These are phyloP conservation scores for Dactylis glomerata DNA, from an alignment of 176 grass and related monocot species.

Conservation along the genomic window DNA sequence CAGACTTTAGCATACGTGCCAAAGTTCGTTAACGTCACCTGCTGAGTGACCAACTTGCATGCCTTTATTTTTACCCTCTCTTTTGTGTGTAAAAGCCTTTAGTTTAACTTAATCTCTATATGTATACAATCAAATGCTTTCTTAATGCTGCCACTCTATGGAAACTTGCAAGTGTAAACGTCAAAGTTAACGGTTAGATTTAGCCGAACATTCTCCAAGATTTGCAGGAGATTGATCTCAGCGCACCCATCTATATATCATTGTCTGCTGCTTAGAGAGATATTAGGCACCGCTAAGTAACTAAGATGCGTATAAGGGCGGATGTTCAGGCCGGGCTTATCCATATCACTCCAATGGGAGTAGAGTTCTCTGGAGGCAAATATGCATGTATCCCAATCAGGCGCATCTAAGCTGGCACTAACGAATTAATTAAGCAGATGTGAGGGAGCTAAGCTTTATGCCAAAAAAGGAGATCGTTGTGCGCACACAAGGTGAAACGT, in stretches of 20 bases:
- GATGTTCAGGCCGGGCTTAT: constrained; percentile 30
- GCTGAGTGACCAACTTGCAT: constrained; percentile 14
- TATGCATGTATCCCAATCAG: neutral
- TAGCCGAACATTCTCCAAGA: neutral
- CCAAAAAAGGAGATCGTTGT: constrained; percentile 24
- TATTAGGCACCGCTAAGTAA: too few relatives aligned
- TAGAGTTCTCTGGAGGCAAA: neutral
- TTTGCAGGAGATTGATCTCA: neutral
- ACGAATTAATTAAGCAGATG: neutral
- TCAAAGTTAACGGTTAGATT: neutral
- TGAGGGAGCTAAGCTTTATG: constrained; percentile 20
- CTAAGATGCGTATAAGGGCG: neutral
- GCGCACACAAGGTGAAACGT: neutral
- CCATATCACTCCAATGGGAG: constrained; percentile 33
- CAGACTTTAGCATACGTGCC: constrained; percentile 54
- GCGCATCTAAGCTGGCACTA: constrained; percentile 16
- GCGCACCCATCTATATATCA: neutral
- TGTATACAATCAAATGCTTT: neutral
- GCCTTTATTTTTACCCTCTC: neutral
- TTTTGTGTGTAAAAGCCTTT: too few relatives aligned
- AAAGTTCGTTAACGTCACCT: constrained; percentile 50
- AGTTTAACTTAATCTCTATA: neutral
- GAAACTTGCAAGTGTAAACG: neutral
- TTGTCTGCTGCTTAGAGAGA: neutral
- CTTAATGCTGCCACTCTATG: neutral